Evolutionary conservation across 495 filamentous ascomycete species (phyloP).

Genomic region (Lasiosphaeriaceae sp.): DNA sequence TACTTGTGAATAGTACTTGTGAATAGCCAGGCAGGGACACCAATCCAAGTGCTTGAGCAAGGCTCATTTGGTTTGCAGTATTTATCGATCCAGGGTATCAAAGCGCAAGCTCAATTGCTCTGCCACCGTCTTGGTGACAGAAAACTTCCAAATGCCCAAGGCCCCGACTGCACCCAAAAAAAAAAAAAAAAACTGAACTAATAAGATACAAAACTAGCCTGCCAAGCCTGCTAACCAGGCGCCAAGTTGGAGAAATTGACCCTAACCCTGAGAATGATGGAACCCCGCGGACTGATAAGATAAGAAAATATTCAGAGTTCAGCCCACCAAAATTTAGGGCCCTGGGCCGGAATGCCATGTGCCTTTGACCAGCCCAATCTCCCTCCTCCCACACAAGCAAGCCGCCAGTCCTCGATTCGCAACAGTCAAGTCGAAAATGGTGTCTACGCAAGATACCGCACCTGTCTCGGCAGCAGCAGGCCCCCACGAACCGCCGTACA

Average conservation of each 20-base stretch:
- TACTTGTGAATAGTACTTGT: too few relatives aligned
- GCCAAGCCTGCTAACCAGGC: neutral
- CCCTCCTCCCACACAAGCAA: too few relatives aligned
- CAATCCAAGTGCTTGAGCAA: too few relatives aligned
- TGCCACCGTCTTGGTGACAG: too few relatives aligned
- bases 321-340: slow-evolving; percentile 19
- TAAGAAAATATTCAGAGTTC: slow-evolving; percentile 5
- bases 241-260: neutral
- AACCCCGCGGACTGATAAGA: slow-evolving; percentile 25
- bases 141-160: too few relatives aligned
- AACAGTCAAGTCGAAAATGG: neutral
- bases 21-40: too few relatives aligned
- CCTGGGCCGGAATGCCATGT: neutral
- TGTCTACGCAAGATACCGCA: slow-evolving; percentile 10
- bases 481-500: slow-evolving; percentile 28
- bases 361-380: neutral
- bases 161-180: too few relatives aligned
- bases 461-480: slow-evolving; percentile 16
- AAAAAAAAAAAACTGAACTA: too few relatives aligned
- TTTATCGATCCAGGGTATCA: too few relatives aligned
- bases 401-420: too few relatives aligned
- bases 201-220: neutral
- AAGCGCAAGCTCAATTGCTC: too few relatives aligned
- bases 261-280: neutral
- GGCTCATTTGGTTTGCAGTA: too few relatives aligned